phyloP scores from a whole-genome alignment of 805 yeast species.

The Metschnikowia dekortorum region DNA sequence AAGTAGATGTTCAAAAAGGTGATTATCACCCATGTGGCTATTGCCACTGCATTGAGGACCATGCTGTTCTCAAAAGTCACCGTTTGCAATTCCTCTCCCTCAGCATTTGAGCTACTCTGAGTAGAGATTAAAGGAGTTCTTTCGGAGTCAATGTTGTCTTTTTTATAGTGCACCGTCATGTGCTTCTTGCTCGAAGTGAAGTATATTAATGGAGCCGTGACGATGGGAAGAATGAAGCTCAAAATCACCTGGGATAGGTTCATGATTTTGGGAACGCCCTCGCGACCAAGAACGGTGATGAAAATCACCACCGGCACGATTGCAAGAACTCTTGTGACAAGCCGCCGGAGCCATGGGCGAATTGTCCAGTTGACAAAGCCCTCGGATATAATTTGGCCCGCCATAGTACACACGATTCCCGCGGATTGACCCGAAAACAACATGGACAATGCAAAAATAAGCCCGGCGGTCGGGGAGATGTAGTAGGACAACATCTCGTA shows the following conservation, averaged over 20 bases:
- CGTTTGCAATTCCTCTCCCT: conserved; percentile 14
- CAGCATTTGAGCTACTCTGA: conserved; percentile 5
- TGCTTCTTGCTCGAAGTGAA: conserved; percentile 37
- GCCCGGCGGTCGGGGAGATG: conserved; percentile 43
- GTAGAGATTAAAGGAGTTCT: conserved; percentile 8
- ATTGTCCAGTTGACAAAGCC: conserved; percentile 44
- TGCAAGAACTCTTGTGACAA: conserved; percentile 39
- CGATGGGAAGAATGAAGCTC: conserved; percentile 41
- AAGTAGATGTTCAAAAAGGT: conserved; percentile 38
- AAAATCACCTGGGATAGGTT: conserved; percentile 43
- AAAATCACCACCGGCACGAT: conserved; percentile 39
- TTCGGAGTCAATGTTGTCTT: background rate
- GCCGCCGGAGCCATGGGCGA: conserved; percentile 40
- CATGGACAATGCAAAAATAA: conserved; percentile 44
- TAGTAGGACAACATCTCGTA: conserved; percentile 41
- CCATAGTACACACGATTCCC: conserved; percentile 47
- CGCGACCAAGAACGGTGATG: conserved; percentile 36
- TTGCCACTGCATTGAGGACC: conserved; percentile 28
- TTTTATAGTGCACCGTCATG: conserved; percentile 31
- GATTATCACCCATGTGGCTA: conserved; percentile 39
- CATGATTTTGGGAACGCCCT: conserved; percentile 43
- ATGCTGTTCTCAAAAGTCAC: conserved; percentile 38
- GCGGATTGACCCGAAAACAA: conserved; percentile 45
- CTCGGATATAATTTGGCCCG: conserved; percentile 44
- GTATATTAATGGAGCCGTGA: conserved; percentile 43